Base-by-base conservation (phyloP, 169 alveolate species). In the Babesia sp. region DNA sequence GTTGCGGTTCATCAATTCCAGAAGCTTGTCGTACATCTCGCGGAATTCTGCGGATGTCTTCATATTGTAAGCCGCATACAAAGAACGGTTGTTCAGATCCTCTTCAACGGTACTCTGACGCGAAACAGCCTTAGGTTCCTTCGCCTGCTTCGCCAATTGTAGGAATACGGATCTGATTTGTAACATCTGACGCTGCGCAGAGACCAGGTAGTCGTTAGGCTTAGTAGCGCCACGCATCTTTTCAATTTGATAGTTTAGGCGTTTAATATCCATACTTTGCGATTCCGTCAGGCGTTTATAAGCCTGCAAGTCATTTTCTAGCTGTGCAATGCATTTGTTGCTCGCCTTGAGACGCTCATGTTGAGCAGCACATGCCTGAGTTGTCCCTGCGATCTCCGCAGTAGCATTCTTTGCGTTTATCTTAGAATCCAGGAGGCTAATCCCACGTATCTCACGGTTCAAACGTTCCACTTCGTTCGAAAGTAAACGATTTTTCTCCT, bases 21-120 rank as follows among this genome's bases (percentile, higher is more conserved):
- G 74, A 28, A 78, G 74, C 46, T 67, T 78, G 55, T 78, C 86
- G 44, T 69, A 78, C 86, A 78, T 78, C 37, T 78, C 86, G 39
- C 83, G 68, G 37, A 61, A 60, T 57, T 78, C 86, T 0, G 75
- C 66, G 29, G 71, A 34, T 4, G 76, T 36, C 66, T 68, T 78
- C 58, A 78, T 28, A 59, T 36, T 59, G 16, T 57, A 41, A 28
- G 83, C 86, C 11, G 82, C 75, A 50, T 56, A 67, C 20, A 78
- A 39, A 26, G 86, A 69, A 7, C 80, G 45, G 68, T 60, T 72
- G 29, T 72, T 28, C 41, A 72, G 24, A 39, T 66, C 80, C 28
- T 78, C 86, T 44, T 56, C 77, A 14, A 45, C 69, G 41, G 24
- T 44, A 36, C 28, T 12, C 37, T 54, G 51, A 12, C 51, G 42